phyloP scores from a whole-genome alignment of 257 asterid genomes.

The Leonotis leonurus region DNA sequence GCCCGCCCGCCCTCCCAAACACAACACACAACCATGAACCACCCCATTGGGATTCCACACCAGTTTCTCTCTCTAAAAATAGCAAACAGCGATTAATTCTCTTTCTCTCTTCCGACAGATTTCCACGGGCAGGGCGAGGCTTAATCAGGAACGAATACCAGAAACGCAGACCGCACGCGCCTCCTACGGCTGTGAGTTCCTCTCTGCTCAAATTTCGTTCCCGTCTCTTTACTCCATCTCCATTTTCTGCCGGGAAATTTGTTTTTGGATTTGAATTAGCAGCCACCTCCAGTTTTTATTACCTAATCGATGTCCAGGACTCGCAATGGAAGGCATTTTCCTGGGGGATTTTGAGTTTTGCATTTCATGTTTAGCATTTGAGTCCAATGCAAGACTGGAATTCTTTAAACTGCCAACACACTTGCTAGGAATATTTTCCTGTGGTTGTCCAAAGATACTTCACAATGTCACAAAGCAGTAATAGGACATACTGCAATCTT shows the following conservation, averaged over 20 bases:
- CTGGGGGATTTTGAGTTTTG: constrained; percentile 13
- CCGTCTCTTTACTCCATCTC: constrained; percentile 19
- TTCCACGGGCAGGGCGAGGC: constrained; percentile 21
- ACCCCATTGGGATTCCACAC: neutral
- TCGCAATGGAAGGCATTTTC: constrained; percentile 11
- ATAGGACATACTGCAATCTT: neutral
- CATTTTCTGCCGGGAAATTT: constrained; percentile 13
- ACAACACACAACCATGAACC: neutral
- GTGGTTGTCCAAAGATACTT: constrained; percentile 22
- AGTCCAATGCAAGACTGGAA: constrained; percentile 25
- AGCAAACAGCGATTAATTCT: constrained; percentile 9
- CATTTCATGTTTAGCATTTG: constrained; percentile 30
- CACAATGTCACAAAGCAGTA: neutral
- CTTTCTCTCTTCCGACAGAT: constrained; percentile 30
- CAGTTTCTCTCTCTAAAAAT: constrained; percentile 19
- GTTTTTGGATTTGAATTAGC: constrained; percentile 17
- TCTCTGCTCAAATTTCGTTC: constrained; percentile 19
- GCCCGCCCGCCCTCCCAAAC: constrained; percentile 14
- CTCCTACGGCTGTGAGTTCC: constrained; percentile 39
- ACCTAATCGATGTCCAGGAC: neutral
- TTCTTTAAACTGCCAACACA: constrained; percentile 20
- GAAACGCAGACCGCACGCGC: neutral
- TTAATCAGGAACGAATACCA: neutral
- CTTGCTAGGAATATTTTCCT: constrained; percentile 40
- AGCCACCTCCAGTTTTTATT: too few relatives aligned